Percentiles rank a stretch among this genome's conserved stretches.
Conservation (phyloP, 495 filamentous ascomycete genomes). For the Aspergillus biplanus region DNA sequence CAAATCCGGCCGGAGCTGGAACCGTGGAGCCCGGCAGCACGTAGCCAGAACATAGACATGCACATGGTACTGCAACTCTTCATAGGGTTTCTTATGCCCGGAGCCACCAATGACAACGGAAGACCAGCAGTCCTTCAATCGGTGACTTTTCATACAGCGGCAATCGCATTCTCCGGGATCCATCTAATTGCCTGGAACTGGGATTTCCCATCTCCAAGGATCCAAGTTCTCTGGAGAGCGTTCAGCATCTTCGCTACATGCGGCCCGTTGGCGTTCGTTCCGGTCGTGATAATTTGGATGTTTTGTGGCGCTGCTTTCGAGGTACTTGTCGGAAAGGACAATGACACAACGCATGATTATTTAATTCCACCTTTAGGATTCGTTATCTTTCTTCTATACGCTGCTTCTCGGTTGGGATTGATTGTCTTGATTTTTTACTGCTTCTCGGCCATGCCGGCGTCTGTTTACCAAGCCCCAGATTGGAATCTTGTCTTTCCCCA, state of each 20-base stretch:
- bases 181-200: conserved; percentile 2
- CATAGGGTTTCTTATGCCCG: too few relatives aligned
- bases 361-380: too few relatives aligned
- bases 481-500: not conserved
- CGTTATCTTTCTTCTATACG: too few relatives aligned
- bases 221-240: too few relatives aligned
- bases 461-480: not conserved
- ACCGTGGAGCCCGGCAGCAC: not conserved
- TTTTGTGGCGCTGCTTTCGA: not conserved
- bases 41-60: not conserved
- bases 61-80: not conserved
- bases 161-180: not conserved
- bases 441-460: not conserved
- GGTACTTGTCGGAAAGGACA: too few relatives aligned
- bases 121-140: too few relatives aligned
- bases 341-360: too few relatives aligned
- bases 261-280: not conserved
- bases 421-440: conserved; percentile 10
- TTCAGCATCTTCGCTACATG: not conserved
- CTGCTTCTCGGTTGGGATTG: conserved; percentile 4
- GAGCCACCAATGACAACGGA: too few relatives aligned
- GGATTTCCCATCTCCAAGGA: conserved; percentile 3
- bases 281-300: not conserved
- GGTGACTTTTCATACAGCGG: too few relatives aligned
- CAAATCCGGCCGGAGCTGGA: not conserved